Conservation (phyloP, 345 rosid species). For the Raphanus sativus region DNA sequence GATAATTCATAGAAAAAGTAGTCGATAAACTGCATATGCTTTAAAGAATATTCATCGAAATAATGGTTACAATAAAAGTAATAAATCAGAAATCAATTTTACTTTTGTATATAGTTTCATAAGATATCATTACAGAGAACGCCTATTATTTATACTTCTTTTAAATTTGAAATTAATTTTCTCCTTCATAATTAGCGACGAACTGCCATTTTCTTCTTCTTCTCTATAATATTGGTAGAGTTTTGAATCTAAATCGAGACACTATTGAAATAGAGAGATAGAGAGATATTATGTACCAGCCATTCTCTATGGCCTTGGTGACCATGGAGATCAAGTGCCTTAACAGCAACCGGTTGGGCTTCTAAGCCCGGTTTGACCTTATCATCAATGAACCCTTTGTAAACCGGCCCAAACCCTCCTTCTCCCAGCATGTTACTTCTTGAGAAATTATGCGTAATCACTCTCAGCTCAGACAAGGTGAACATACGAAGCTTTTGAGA, state of each 20-base stretch:
- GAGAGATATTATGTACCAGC: slow-evolving; percentile 51
- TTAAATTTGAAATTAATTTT: no score
- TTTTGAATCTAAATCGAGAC: neutral
- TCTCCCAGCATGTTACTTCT: slow-evolving; percentile 63
- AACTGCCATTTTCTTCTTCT: neutral
- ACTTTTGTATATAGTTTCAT: neutral
- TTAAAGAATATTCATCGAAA: neutral
- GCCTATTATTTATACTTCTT: no score
- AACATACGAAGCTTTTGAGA: slow-evolving; percentile 60
- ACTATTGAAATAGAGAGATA: neutral
- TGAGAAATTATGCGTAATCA: slow-evolving; percentile 51
- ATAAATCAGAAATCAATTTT: neutral
- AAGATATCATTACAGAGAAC: neutral
- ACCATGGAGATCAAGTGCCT: slow-evolving; percentile 66
- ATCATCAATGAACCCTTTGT: slow-evolving; percentile 67
- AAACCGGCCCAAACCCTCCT: slow-evolving; percentile 83
- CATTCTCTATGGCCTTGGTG: slow-evolving; percentile 82
- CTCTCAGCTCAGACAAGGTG: slow-evolving; percentile 52
- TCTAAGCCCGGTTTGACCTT: slow-evolving; percentile 54
- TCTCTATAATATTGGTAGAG: neutral
- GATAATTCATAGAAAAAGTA: neutral
- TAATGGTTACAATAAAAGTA: neutral
- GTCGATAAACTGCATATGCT: neutral
- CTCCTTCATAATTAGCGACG: no score
- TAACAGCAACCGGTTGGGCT: slow-evolving; percentile 77